These are phyloP conservation scores for Dryadomyces quercus-mongolicae DNA, from an alignment of 2,329 filamentous ascomycete species.

Conservation along the genomic window DNA sequence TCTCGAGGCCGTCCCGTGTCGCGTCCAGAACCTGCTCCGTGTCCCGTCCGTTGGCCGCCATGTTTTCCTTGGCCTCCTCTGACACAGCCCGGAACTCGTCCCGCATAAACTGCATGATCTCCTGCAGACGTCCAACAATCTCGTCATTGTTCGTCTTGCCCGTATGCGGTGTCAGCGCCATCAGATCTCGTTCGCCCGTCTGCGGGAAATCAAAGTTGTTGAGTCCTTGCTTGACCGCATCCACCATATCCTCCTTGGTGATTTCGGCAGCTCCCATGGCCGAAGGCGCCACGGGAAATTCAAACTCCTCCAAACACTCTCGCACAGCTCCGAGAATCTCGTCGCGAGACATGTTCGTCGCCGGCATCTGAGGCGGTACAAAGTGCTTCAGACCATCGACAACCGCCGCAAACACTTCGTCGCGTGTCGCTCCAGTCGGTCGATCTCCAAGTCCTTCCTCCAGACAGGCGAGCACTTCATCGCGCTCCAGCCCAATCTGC, in stretches of 20 bases:
- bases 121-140: conserved; percentile 44
- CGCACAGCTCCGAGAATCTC: conserved; percentile 76
- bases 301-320: conserved; percentile 77
- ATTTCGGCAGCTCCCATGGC: conserved; percentile 37
- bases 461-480: conserved; percentile 79
- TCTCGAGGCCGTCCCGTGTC: conserved; percentile 76
- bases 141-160: conserved; percentile 27
- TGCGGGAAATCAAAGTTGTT: conserved; percentile 33
- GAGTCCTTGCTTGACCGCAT: conserved; percentile 51
- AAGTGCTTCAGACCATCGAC: conserved; percentile 79
- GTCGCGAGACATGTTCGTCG: conserved; percentile 56
- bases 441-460: conserved; percentile 65
- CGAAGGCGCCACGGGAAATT: conserved; percentile 53
- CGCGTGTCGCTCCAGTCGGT: conserved; percentile 54
- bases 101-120: conserved; percentile 51
- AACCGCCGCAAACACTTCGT: conserved; percentile 76
- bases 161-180: conserved; percentile 15
- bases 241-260: conserved; percentile 49
- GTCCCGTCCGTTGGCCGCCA: conserved; percentile 65
- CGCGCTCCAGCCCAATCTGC: conserved; percentile 78
- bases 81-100: conserved; percentile 48
- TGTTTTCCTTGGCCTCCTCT: conserved; percentile 62
- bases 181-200: conserved; percentile 8
- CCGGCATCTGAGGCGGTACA: conserved; percentile 57
- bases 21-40: conserved; percentile 83